Evolutionary conservation across 192 early-diverging fungal genomes (phyloP), one percentile per base, ranked within the genome.

Genomic region (Entrophospora sp.): DNA sequence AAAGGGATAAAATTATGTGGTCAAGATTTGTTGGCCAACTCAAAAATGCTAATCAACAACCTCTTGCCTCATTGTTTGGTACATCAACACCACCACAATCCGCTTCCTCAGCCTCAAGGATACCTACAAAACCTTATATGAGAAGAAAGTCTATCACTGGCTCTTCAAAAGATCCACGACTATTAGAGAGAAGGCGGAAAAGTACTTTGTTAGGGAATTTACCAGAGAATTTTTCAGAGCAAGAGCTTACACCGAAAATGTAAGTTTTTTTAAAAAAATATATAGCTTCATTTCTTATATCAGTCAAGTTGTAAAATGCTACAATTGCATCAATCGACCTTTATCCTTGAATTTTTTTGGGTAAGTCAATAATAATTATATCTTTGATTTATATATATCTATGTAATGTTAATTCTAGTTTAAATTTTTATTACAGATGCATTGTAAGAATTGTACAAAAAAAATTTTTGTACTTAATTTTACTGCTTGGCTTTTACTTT

Each of bases 21-120:
- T 55, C 64, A 27, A 66, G 40, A 42, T 14, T 66, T 31, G 64
- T 66, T 43, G 64, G 64, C 37, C 64, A 66, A 42, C 12, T 66
- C 28, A 66, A 55, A 13, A 62, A 45, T 62, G 38, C 42, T 6
- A 62, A 55, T 18, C 40, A 12, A 40, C 56, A 58, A 38, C 56
- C 31, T 10, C 25, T 52, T 52, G 24, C 49, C 10, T 7, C 62
- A 53, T 16, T 53, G 28, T 51, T 42, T 38, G 46, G 43, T 42
- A 5, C 22, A 36, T 20, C n/a, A 32, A 18, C 28, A 32, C 7
- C 49, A n/a, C 27, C 31, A 8, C 20, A 48, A 25, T 5, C 27
- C 35, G 5, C 51, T 7, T 24, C 43, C 5, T 9, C 43, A 20
- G 6, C 14, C 36, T 24, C 32, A 30, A 7, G 22, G 2, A n/a